Conservation (phyloP, 192 early-diverging fungal genomes). For the Gamsiella multidivaricata region DNA sequence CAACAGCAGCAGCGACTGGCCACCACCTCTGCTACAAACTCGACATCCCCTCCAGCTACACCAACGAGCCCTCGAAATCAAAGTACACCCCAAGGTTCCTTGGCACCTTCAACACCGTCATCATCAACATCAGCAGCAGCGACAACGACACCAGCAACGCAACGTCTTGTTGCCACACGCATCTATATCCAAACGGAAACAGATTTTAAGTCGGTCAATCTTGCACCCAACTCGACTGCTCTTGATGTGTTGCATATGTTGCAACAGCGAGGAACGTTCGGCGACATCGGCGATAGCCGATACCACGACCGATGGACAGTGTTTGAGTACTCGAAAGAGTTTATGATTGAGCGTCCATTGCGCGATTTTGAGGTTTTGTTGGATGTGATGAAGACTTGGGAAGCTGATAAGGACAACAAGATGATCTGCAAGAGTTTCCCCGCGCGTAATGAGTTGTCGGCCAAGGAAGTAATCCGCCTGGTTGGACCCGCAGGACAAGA, state of each 20-base stretch:
- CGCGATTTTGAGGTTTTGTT: conserved; percentile 92
- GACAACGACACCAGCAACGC: conserved; percentile 2
- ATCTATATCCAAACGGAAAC: conserved; percentile 87
- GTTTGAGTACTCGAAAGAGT: conserved; percentile 91
- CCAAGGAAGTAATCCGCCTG: conserved; percentile 60
- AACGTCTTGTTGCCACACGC: conserved; percentile 75
- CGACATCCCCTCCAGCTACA: conserved; percentile 27
- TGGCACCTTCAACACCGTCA: conserved; percentile 15
- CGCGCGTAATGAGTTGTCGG: conserved; percentile 67
- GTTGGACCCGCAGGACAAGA: conserved; percentile 45
- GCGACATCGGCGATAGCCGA: conserved; percentile 58
- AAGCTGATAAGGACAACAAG: conserved; percentile 78
- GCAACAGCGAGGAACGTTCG: conserved; percentile 64
- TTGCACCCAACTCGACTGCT: conserved; percentile 79
- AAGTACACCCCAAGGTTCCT: conserved; percentile 1
- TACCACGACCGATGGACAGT: conserved; percentile 80
- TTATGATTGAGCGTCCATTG: conserved; percentile 82
- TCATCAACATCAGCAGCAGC: background rate
- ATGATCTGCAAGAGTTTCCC: conserved; percentile 81
- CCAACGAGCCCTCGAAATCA: conserved; percentile 15
- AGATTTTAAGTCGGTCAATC: conserved; percentile 80
- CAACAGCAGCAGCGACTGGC: conserved; percentile 28
- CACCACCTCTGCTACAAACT: background rate
- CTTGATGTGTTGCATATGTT: conserved; percentile 79
- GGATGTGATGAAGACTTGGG: conserved; percentile 87